A percentile compares a stretch with the other conserved stretches of the same genome.
These are phyloP conservation scores for Scutellaria baicalensis DNA, from an alignment of 257 asterid genomes.

Conservation along the genomic window DNA sequence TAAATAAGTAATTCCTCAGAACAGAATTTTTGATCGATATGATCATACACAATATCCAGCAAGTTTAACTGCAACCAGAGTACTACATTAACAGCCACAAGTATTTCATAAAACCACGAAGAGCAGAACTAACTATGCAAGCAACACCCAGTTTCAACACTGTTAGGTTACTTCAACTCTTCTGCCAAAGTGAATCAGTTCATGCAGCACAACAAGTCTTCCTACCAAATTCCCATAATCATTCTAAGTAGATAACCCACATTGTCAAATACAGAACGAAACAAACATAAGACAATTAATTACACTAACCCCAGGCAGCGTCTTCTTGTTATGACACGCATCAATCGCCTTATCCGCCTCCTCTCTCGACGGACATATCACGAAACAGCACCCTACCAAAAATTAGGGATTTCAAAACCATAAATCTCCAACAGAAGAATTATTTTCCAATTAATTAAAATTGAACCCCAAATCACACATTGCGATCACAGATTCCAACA, in stretches of 20 bases:
- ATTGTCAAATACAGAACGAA: conserved; percentile 15
- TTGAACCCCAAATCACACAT: conserved; percentile 26
- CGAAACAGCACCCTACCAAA: conserved; percentile 68
- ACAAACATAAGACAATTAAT: background rate
- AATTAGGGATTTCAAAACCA: conserved; percentile 42
- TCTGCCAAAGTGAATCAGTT: background rate
- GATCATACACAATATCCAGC: background rate
- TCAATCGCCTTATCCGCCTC: conserved; percentile 83
- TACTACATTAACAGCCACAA: background rate
- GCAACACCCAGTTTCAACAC: background rate
- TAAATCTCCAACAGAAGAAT: background rate
- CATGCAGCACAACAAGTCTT: conserved; percentile 3
- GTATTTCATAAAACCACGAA: background rate
- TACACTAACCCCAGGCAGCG: conserved; percentile 70
- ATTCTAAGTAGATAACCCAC: background rate
- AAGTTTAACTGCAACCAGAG: background rate
- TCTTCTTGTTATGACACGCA: conserved; percentile 80
- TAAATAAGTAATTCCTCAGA: background rate
- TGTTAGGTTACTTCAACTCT: background rate
- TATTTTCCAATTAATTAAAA: too few relatives aligned
- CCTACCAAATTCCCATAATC: background rate
- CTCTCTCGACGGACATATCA: conserved; percentile 77
- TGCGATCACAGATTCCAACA: conserved; percentile 33
- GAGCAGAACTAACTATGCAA: background rate
- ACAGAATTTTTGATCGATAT: background rate